Base-by-base conservation (phyloP, 495 filamentous ascomycete genomes). In the Evansstolkia leycettana region DNA sequence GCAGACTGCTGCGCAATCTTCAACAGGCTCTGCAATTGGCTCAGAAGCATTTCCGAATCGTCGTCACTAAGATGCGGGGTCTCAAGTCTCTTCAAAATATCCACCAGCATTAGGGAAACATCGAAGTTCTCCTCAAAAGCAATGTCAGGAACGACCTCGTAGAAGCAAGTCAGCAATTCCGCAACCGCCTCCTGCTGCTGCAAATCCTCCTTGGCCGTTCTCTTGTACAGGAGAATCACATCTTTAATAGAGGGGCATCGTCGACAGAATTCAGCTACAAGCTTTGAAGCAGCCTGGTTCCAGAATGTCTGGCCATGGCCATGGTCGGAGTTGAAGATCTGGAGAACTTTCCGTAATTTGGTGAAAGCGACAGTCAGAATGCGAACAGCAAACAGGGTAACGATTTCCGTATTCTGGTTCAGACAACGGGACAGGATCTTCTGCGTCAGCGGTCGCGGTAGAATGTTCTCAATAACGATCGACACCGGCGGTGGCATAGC, bases 81-180 rank as follows among this genome's bases (percentile, higher is more conserved):
- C 10, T 77, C 69, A 5, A 72, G 37, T 27, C 64, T 56, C 31
- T 65, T 60, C 28, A 93, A 56, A 5, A 75, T 68, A 33, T 75
- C 68, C 11, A 80, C 70, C n/a, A 95, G 58, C 11, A 81, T 60
- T 4, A 78, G 54, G 0, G 85, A 84, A 11, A 89, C 80, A 54
- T 95, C 92, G 43, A 94, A 85, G 34, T 75, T 86, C 34, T 88
- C 82, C 38, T 78, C 76, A 18, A 92, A 58, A 0, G 86, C 86
- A 13, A 84, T 57, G 46, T 85, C 76, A 2, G 90, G 86, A 16
- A 86, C 62, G 2, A 85, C 70, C 45, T 86, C 73, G 49, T 88
- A 94, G 53, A 84, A 96, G 19, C 80, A 67, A 17, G 72, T 65
- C 20, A 96, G 58, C 20, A 96, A 55, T 38, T 78, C 77, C 9